Evolutionary conservation across 768 basidiomycete species (phyloP), one percentile per base, ranked within the genome.

Genomic region (Ramaria sp.): DNA sequence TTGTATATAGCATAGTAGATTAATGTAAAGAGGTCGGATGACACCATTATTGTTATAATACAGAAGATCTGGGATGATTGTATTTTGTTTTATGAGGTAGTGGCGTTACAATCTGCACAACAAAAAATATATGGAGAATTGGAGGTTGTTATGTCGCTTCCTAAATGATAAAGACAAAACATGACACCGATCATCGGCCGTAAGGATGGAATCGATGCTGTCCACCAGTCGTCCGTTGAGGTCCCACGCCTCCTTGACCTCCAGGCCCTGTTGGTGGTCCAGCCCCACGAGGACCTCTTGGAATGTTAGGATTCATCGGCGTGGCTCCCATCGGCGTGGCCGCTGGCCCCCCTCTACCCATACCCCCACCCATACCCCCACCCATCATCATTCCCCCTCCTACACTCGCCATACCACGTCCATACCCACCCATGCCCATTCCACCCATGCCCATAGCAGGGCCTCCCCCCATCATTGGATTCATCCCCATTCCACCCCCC

Each of bases 181-280:
- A 50, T 12, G 24, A 57, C 39, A 38, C 37, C 9, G 41, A 53
- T 66, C 69, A 87, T 60, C 87, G 83, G 30, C 85, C 83, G 61
- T 91, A 91, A 0, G 88, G 88, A 61, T 90, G 88, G 69, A 85
- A 91, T 59, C 81, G 78, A 67, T 89, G 86, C 62, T 85, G 82
- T 32, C 88, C 86, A 34, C 87, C 71, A 61, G 72, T 64, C 10
- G 79, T 76, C 53, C 88, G 74, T 66, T 87, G 85, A 3, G 86
- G 87, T 0, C 87, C 87, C 50, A 83, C 82, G 49, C 79, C 77
- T 2, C 78, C 75, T 1, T 68, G 70, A 0, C 70, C 74, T 13
- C 70, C 68, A n/a, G 74, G 72, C 5, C 79, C 81, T 15, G 73
- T 73, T 53, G 73, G 72, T 18, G 58, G 58, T 4, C 56, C 58